Evolutionary conservation across 805 yeast species (phyloP).

Genomic region (Candida suzukii): DNA sequence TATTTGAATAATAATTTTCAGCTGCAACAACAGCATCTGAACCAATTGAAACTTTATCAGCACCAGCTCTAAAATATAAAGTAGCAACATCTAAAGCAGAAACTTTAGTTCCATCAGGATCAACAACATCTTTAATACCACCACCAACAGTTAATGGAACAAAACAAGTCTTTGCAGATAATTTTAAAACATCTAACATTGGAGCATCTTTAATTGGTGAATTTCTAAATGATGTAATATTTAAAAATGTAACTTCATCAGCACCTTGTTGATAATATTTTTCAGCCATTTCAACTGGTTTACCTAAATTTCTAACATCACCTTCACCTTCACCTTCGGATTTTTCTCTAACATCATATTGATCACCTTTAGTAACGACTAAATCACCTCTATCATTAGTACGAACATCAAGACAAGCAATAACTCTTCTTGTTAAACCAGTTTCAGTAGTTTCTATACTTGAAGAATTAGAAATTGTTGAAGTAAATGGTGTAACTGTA

Average conservation of each 20-base stretch:
- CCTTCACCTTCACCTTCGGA: slow-evolving; percentile 37
- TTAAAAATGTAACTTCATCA: slow-evolving; percentile 91
- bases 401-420: slow-evolving; percentile 97
- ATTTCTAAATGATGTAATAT: slow-evolving; percentile 92
- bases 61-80: slow-evolving; percentile 90
- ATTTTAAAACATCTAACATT: slow-evolving; percentile 81
- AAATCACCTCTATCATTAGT: slow-evolving; percentile 90
- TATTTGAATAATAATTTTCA: slow-evolving; percentile 62
- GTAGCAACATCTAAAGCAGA: slow-evolving; percentile 91
- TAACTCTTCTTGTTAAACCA: slow-evolving; percentile 84
- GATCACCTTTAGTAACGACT: slow-evolving; percentile 98
- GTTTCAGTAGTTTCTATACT: slow-evolving; percentile 20
- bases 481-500: no score
- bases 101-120: slow-evolving; percentile 71
- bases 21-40: slow-evolving; percentile 94
- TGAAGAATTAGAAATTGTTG: not conserved
- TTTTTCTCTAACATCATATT: slow-evolving; percentile 91
- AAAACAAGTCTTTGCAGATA: slow-evolving; percentile 83
- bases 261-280: slow-evolving; percentile 92
- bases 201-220: slow-evolving; percentile 92
- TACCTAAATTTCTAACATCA: slow-evolving; percentile 87
- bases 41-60: slow-evolving; percentile 98
- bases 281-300: slow-evolving; percentile 92
- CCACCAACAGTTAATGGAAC: slow-evolving; percentile 99
- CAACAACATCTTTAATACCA: slow-evolving; percentile 86